Conservation (phyloP, 2,329 filamentous ascomycete species). For the Penicillium sp. region DNA sequence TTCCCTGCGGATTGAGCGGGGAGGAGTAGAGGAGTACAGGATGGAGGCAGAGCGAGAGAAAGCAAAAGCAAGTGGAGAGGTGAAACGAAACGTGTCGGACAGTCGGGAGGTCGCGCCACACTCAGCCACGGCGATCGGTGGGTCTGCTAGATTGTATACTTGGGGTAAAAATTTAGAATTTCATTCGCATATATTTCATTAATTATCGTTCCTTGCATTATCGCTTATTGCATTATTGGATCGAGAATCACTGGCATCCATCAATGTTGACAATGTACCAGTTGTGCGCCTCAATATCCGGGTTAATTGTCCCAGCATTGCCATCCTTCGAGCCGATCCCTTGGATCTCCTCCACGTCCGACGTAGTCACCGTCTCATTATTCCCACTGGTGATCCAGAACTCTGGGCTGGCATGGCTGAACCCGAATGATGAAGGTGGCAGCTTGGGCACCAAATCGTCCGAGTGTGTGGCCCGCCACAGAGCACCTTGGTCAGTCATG, state of each 20-base stretch:
- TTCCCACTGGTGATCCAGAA: slow-evolving; percentile 45
- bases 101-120: slow-evolving; percentile 5
- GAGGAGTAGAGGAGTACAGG: background rate
- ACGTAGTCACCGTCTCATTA: slow-evolving; percentile 31
- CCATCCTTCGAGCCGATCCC: slow-evolving; percentile 38
- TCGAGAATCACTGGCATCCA: slow-evolving; percentile 22
- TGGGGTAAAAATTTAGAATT: too few species aligned
- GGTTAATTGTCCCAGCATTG: slow-evolving; percentile 35
- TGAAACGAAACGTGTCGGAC: too few species aligned
- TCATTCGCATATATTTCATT: too few species aligned
- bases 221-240: too few species aligned
- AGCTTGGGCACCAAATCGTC: slow-evolving; percentile 46
- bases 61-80: too few species aligned
- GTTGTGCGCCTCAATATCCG: slow-evolving; percentile 35
- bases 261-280: slow-evolving; percentile 40
- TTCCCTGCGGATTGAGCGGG: too few species aligned
- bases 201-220: too few species aligned
- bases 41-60: background rate
- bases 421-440: slow-evolving; percentile 38
- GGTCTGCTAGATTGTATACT: too few species aligned
- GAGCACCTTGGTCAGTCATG: slow-evolving; percentile 40
- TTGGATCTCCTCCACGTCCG: slow-evolving; percentile 37
- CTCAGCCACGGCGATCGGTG: slow-evolving; percentile 15
- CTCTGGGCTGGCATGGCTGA: slow-evolving; percentile 43
- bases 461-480: slow-evolving; percentile 44